Percentiles rank a stretch among this genome's conserved stretches.
These are phyloP conservation scores for Hyphodiscus hymeniophilus DNA, from an alignment of 495 filamentous ascomycete genomes.

Conservation along the genomic window DNA sequence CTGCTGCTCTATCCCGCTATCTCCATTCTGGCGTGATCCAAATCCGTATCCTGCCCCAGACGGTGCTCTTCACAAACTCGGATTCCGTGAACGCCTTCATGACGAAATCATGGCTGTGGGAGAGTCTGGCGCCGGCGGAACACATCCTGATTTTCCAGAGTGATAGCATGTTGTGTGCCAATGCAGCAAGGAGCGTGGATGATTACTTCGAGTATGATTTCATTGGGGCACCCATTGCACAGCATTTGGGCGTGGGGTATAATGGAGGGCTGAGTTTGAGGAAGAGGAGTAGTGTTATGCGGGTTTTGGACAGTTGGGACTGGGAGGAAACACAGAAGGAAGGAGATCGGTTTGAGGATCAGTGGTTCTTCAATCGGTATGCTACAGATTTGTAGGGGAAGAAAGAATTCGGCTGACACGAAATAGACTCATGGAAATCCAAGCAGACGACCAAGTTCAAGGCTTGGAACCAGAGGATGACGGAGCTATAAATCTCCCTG, in stretches of 20 bases:
- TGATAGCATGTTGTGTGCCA: slow-evolving; percentile 28
- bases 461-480: slow-evolving; percentile 10
- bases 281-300: slow-evolving; percentile 23
- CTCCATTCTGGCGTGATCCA: slow-evolving; percentile 8
- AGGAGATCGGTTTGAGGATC: slow-evolving; percentile 24
- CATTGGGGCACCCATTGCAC: slow-evolving; percentile 23
- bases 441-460: slow-evolving; percentile 4
- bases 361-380: slow-evolving; percentile 25
- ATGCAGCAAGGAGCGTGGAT: slow-evolving; percentile 22
- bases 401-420: not conserved
- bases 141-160: slow-evolving; percentile 28
- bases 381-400: not conserved
- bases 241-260: slow-evolving; percentile 17
- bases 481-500: slow-evolving; percentile 16
- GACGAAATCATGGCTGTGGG: slow-evolving; percentile 24
- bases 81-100: slow-evolving; percentile 17
- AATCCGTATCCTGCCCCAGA: slow-evolving; percentile 14
- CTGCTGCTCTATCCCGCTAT: slow-evolving; percentile 12
- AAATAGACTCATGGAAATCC: slow-evolving; percentile 6
- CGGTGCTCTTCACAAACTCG: slow-evolving; percentile 13
- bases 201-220: slow-evolving; percentile 28
- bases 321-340: slow-evolving; percentile 15
- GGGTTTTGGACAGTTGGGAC: slow-evolving; percentile 21
- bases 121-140: slow-evolving; percentile 22
- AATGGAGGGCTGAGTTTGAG: slow-evolving; percentile 28